Percentiles rank a stretch among this genome's conserved stretches.
Evolutionary conservation across 805 yeast genomes (phyloP).

Genomic region (Schizosaccharomyces octosporus): DNA sequence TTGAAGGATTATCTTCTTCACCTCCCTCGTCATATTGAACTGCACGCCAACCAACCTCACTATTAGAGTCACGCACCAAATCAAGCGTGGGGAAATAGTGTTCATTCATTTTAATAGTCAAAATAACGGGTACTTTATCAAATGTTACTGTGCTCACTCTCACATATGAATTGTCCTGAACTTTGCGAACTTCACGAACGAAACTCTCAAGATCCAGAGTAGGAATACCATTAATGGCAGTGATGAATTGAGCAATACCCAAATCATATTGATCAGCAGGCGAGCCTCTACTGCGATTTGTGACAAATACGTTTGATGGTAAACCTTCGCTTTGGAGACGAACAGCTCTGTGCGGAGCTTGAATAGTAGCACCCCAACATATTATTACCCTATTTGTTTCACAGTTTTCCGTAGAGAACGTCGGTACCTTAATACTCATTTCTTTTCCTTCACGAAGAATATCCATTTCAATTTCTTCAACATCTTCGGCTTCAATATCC

Average conservation of each 20-base stretch:
- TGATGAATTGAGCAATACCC: conserved; percentile 57
- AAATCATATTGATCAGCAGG: conserved; percentile 59
- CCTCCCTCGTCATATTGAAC: neutral
- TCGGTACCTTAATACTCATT: conserved; percentile 34
- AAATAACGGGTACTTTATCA: conserved; percentile 70
- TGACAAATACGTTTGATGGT: conserved; percentile 68
- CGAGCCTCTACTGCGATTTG: conserved; percentile 51
- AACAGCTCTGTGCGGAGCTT: conserved; percentile 80
- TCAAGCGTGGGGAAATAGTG: conserved; percentile 54
- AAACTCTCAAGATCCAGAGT: conserved; percentile 51
- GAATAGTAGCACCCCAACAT: conserved; percentile 70
- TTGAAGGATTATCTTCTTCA: neutral
- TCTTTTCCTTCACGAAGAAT: conserved; percentile 51
- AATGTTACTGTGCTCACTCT: conserved; percentile 60
- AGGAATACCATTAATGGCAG: conserved; percentile 60
- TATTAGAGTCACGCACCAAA: conserved; percentile 10
- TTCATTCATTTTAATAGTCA: conserved; percentile 62
- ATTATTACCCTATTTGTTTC: conserved; percentile 41
- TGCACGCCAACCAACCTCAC: neutral
- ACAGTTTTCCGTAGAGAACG: conserved; percentile 32
- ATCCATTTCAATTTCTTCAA: conserved; percentile 13
- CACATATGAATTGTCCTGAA: conserved; percentile 60
- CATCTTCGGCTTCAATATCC: conserved; percentile 32
- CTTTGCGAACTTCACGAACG: conserved; percentile 34
- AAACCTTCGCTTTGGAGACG: conserved; percentile 54